Conservation (phyloP, 495 filamentous ascomycete genomes). For the Xylaria nigripes region DNA sequence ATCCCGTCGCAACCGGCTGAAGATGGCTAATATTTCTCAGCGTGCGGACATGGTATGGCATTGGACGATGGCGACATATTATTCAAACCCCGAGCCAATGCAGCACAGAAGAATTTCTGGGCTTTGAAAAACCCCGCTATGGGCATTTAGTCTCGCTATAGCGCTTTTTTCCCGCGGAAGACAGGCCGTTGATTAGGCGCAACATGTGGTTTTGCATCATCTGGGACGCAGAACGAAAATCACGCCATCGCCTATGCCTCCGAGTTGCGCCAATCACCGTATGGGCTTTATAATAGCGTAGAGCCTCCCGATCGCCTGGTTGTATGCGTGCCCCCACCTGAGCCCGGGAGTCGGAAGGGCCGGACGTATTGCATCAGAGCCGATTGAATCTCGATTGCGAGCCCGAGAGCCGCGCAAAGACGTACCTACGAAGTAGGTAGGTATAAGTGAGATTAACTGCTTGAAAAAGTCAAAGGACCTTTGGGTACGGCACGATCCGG, state of each 20-base stretch:
- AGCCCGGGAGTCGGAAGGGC: slow-evolving; percentile 13
- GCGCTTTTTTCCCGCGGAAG: slow-evolving; percentile 7
- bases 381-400: neutral
- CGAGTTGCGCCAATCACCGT: slow-evolving; percentile 20
- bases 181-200: neutral
- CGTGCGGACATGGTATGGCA: slow-evolving; percentile 3
- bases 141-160: slow-evolving; percentile 4
- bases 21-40: slow-evolving; percentile 10
- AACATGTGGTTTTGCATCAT: neutral
- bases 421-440: too few species aligned
- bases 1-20: slow-evolving; percentile 1
- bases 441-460: too few species aligned
- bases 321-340: neutral
- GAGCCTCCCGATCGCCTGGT: slow-evolving; percentile 17
- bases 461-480: too few species aligned
- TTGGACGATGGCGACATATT: slow-evolving; percentile 13
- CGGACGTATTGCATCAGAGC: slow-evolving; percentile 8
- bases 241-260: slow-evolving; percentile 27
- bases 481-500: too few species aligned
- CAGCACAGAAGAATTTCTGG: neutral
- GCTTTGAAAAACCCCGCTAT: slow-evolving; percentile 5
- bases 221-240: slow-evolving; percentile 15
- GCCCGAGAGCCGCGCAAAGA: slow-evolving; percentile 8
- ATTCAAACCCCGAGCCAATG: slow-evolving; percentile 10
- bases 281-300: slow-evolving; percentile 25